Base-by-base conservation (phyloP, 2,329 filamentous ascomycete species). In the Fonsecaea monophora region DNA sequence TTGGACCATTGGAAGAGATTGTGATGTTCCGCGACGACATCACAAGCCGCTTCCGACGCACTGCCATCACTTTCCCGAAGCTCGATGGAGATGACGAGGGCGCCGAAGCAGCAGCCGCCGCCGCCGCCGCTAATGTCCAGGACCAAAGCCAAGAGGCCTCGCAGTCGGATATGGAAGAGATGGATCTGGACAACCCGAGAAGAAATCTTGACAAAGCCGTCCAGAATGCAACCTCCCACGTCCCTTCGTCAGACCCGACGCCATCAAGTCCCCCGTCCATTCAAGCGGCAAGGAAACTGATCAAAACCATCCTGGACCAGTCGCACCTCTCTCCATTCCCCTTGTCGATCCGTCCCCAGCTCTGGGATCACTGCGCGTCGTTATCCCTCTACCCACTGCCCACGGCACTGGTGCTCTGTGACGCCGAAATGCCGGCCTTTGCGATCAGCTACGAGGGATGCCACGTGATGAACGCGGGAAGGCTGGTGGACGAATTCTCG, bases 401-500 rank as follows among this genome's bases (percentile, higher is more conserved):
- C 1, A 94, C 92, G 21, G 88, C 91, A 0, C 82, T 98, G 74
- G 87, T 96, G 15, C 80, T 99, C 3, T 89, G 92, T 1, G 95
- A 99, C 79, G 83, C 90, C 0, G 92, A 94, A 50, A 89, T 90
- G 9, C 89, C 91, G 13, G 85, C 92, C 0, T 99, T 97, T 75
- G 90, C 90, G 62, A 83, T 97, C 70, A 96, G 92, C 13, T 98
- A 98, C 75, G 94, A 97, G 78, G 94, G 94, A 0, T 98, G 95
- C 75, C 92, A 95, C 80, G 94, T 97, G 38, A 89, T 99, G 86
- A 99, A 99, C 77, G 94, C 95, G 0, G 92, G 93, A 5, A 84
- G 86, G 57, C 78, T 99, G 58, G 84, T 96, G 8, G 71, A 71
- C 50, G 66, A 70, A 42, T 38, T 64, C 34, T 70, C 62, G 1